Percentiles rank a stretch among this genome's conserved stretches.
Conservation (phyloP, 306 rosid species). For the Pyrus communis region DNA sequence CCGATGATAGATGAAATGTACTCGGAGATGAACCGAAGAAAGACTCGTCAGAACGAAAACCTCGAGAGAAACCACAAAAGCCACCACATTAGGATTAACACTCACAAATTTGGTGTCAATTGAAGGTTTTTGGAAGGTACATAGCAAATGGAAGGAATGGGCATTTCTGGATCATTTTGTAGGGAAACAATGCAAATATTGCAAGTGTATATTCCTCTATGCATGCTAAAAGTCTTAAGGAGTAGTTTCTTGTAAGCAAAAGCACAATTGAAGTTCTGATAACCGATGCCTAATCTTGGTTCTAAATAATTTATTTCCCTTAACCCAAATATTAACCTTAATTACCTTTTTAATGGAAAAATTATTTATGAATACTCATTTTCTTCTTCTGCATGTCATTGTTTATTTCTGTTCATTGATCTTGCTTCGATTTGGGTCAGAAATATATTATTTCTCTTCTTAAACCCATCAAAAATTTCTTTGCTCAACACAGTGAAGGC, state of each 20-base stretch:
- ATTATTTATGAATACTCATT: too few relatives aligned
- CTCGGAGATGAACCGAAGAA: conserved; percentile 75
- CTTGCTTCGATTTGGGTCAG: too few relatives aligned
- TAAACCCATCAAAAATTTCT: too few relatives aligned
- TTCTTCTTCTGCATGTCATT: too few relatives aligned
- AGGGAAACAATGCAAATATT: neutral
- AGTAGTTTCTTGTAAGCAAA: neutral
- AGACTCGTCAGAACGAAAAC: conserved; percentile 29
- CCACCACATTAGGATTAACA: conserved; percentile 22
- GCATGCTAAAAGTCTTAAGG: neutral
- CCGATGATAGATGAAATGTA: conserved; percentile 98
- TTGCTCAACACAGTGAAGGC: neutral
- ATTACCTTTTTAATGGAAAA: too few relatives aligned
- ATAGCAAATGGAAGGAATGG: neutral
- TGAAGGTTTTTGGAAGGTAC: conserved; percentile 15
- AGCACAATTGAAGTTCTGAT: neutral
- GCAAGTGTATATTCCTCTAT: neutral
- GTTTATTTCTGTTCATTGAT: neutral
- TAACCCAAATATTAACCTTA: neutral
- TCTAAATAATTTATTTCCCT: neutral
- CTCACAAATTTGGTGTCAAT: conserved; percentile 32
- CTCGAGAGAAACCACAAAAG: conserved; percentile 29
- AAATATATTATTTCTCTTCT: too few relatives aligned
- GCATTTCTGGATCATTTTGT: neutral
- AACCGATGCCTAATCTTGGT: neutral